Conservation (phyloP, 1,139 yeast genomes). For the Lodderomyces beijingensis region DNA sequence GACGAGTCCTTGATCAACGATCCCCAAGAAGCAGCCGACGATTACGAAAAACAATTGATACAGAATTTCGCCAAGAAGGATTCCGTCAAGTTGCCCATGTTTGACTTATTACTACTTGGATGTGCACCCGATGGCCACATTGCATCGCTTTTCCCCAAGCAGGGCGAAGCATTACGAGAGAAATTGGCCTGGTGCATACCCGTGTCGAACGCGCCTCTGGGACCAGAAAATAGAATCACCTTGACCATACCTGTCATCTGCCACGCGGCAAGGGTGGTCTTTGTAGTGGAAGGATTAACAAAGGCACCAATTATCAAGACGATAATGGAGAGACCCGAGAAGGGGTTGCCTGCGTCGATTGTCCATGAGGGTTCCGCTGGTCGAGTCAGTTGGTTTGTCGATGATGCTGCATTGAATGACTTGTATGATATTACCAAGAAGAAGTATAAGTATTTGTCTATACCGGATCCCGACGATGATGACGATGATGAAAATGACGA, state of each 20-base stretch:
- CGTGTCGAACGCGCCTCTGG: constrained; percentile 86
- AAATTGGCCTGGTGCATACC: constrained; percentile 96
- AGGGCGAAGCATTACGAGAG: constrained; percentile 79
- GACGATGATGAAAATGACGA: neutral
- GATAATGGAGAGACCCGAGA: constrained; percentile 96
- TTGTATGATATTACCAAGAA: constrained; percentile 69
- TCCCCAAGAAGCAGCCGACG: constrained; percentile 93
- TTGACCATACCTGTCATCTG: constrained; percentile 92
- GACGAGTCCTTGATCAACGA: constrained; percentile 73
- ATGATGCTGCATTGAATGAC: constrained; percentile 88
- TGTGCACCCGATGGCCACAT: constrained; percentile 99
- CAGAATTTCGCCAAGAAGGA: constrained; percentile 95
- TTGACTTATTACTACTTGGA: constrained; percentile 84
- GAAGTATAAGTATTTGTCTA: constrained; percentile 59
- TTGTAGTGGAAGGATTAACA: constrained; percentile 93
- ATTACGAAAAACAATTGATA: constrained; percentile 79
- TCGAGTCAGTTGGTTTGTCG: constrained; percentile 96
- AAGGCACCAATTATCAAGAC: constrained; percentile 91
- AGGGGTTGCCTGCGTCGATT: constrained; percentile 89
- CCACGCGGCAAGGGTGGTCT: constrained; percentile 88
- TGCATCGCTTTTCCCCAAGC: constrained; percentile 92
- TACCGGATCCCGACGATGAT: constrained; percentile 13
- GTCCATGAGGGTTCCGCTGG: constrained; percentile 97
- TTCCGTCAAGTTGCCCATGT: constrained; percentile 90
- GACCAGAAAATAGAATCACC: constrained; percentile 85